These are phyloP conservation scores for Claviceps maximensis DNA, from an alignment of 2,329 filamentous ascomycete species.

Conservation along the genomic window DNA sequence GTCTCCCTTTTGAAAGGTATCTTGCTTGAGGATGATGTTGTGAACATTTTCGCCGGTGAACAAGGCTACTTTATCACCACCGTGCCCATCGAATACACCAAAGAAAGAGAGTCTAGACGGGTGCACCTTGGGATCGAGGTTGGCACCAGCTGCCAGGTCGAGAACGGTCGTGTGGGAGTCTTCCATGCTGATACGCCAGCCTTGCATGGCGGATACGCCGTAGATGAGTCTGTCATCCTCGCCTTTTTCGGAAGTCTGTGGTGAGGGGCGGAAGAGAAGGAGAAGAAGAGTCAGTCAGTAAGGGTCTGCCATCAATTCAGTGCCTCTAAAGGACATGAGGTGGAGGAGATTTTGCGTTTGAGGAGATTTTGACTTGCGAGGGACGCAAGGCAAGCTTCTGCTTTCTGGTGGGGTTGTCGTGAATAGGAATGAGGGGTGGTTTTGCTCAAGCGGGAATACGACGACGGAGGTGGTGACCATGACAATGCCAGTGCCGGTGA, in stretches of 20 bases:
- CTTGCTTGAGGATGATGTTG: conserved; percentile 88
- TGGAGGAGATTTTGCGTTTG: too few species aligned
- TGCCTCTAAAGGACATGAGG: neutral
- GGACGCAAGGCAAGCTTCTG: neutral
- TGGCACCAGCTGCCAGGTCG: conserved; percentile 54
- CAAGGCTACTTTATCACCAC: conserved; percentile 88
- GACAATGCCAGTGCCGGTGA: too few species aligned
- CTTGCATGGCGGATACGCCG: conserved; percentile 97
- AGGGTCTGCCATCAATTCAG: neutral
- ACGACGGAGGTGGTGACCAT: neutral
- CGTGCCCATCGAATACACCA: conserved; percentile 95
- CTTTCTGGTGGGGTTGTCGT: conserved; percentile 1
- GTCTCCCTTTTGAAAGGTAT: conserved; percentile 80
- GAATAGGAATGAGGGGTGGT: neutral
- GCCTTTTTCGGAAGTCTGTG: conserved; percentile 72
- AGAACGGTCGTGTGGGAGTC: conserved; percentile 85
- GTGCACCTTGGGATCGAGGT: conserved; percentile 46
- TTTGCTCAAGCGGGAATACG: neutral
- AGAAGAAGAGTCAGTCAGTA: conserved; percentile 13
- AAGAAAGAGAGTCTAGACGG: conserved; percentile 81
- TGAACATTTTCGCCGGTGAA: conserved; percentile 90
- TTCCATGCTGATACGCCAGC: conserved; percentile 99
- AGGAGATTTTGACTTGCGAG: too few species aligned
- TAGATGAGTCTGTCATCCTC: conserved; percentile 88
- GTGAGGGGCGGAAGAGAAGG: neutral